Conservation (phyloP, 306 rosid species). For the Echinosophora koreensis region DNA sequence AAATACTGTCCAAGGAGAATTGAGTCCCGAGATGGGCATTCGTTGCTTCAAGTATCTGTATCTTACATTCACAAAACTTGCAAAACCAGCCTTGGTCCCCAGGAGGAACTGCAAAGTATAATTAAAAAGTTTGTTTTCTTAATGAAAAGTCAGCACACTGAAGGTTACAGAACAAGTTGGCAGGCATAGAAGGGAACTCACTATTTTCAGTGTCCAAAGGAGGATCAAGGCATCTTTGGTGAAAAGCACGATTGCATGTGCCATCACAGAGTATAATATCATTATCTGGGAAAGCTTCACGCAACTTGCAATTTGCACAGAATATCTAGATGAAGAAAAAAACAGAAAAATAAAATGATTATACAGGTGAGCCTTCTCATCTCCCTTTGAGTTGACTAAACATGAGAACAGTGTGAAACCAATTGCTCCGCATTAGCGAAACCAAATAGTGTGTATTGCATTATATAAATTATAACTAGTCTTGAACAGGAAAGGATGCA, state of each 20-base stretch:
- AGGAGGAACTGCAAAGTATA: conserved; percentile 77
- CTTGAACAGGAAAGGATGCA: not conserved
- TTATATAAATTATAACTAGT: conserved; percentile 23
- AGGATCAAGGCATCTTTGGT: conserved; percentile 92
- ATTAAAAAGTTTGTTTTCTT: conserved; percentile 41
- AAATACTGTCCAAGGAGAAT: conserved; percentile 70
- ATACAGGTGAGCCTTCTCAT: conserved; percentile 13
- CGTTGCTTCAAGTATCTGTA: conserved; percentile 80
- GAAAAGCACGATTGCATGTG: conserved; percentile 93
- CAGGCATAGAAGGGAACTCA: conserved; percentile 54
- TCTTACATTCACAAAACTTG: conserved; percentile 88
- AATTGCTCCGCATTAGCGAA: not conserved
- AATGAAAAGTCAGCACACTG: conserved; percentile 29
- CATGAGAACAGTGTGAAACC: conserved; percentile 13
- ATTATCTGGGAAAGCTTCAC: conserved; percentile 86
- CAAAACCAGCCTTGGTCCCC: conserved; percentile 98
- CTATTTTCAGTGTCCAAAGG: conserved; percentile 89
- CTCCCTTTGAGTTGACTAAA: conserved; percentile 20
- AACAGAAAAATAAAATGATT: conserved; percentile 32
- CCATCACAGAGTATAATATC: conserved; percentile 97
- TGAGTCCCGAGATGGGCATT: conserved; percentile 91
- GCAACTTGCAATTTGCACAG: conserved; percentile 89
- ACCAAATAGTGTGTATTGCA: conserved; percentile 10
- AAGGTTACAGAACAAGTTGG: conserved; percentile 36
- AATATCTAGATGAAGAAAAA: conserved; percentile 67